These are phyloP conservation scores for Neonectria neomacrospora DNA, from an alignment of 2,329 filamentous ascomycete genomes.

Conservation along the genomic window DNA sequence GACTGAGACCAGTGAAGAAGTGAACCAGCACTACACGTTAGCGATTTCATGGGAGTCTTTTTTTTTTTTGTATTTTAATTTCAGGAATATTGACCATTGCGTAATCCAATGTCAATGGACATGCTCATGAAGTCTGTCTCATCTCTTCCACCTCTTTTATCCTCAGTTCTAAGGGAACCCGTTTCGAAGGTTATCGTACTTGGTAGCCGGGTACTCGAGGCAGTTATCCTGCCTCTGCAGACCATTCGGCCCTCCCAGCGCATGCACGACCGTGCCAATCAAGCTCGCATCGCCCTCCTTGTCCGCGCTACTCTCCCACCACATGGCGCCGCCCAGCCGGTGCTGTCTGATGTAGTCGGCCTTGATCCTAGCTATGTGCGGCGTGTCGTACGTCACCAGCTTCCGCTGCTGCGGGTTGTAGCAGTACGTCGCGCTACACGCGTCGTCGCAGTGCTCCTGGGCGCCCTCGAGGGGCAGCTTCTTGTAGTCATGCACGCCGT, in stretches of 20 bases:
- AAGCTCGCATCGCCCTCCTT: conserved; percentile 73
- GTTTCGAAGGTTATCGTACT: conserved; percentile 75
- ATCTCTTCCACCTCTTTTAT: conserved; percentile 3
- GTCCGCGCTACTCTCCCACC: conserved; percentile 93
- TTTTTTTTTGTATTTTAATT: not conserved
- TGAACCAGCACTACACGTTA: not conserved
- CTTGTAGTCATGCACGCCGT: conserved; percentile 90
- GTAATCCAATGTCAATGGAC: not conserved
- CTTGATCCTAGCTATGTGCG: conserved; percentile 74
- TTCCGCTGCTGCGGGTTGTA: conserved; percentile 72
- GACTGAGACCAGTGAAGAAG: not conserved
- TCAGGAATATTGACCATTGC: not conserved
- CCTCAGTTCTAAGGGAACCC: conserved; percentile 62
- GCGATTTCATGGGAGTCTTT: not conserved
- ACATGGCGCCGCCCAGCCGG: conserved; percentile 90
- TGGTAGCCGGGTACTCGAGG: conserved; percentile 70
- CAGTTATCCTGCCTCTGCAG: conserved; percentile 69
- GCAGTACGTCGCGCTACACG: conserved; percentile 78
- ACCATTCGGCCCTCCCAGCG: conserved; percentile 62
- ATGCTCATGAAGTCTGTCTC: conserved; percentile 1
- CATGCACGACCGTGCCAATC: conserved; percentile 71
- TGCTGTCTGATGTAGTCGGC: conserved; percentile 74
- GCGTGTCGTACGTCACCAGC: conserved; percentile 84
- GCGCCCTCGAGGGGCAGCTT: conserved; percentile 77
- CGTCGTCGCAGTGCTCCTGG: conserved; percentile 70